Evolutionary conservation across 78 protist species (phyloP), one percentile per base, ranked within the genome.

Genomic region (Dictyostelium firmibasis): DNA sequence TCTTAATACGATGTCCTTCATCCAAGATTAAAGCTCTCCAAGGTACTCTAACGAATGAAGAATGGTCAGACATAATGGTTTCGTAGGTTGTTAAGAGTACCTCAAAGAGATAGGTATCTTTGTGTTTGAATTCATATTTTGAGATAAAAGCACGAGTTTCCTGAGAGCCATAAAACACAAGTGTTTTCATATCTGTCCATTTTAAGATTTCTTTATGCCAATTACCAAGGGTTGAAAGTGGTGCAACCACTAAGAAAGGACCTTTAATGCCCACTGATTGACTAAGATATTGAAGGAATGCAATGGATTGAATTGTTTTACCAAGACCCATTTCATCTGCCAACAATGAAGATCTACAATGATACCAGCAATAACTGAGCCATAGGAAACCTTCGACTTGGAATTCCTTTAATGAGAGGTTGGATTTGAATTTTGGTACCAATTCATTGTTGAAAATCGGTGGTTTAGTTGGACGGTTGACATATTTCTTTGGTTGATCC

Each of bases 231-330:
- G 96, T 99, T 3, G 99, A 94, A 57, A 99, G 95, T 8, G 99
- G 99, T 7, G 98, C 99, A 4, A 99, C 96, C 43, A 99, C 83
- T 43, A 99, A 85, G 44, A 94, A 99, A 8, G 99, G 99, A 9
- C 99, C 99, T 27, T 47, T 47, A 72, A 87, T 81, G 41, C 94
- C 91, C 2, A 25, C 64, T 0, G 38, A 36, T 57, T 98, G 97
- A 53, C 79, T 64, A 14, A 99, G 91, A 70, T 95, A 83, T 29
- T 94, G 89, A 16, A 99, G 4, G 31, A 98, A 79, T 6, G 99
- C 85, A 67, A 97, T 97, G 33, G 98, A 88, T 84, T 98, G 99
- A 35, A 99, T 86, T 13, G 99, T 99, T 89, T 99, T 99, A 50
- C 99, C 99, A 4, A 96, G 96, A 82, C 97, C 97, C 98, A 97